Base-by-base conservation (phyloP, 352 stramenopile genomes). In the Pythium brachiatum region DNA sequence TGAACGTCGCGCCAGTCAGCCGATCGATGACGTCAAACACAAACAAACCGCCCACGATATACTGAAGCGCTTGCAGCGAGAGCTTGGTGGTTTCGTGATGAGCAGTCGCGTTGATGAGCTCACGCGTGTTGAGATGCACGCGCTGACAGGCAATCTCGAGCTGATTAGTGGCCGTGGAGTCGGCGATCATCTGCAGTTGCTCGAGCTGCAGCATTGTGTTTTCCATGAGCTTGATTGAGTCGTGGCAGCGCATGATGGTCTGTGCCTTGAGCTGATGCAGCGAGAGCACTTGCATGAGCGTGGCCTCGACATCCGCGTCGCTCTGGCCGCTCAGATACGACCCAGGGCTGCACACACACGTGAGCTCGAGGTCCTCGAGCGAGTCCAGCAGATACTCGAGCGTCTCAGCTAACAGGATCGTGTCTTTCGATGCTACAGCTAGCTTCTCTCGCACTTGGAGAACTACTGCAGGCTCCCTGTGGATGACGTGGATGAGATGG, bases 341-440 rank as follows among this genome's bases (percentile, higher is more conserved):
- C 4, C 58, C 58, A 2, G 21, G 18, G 20, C 55, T 61, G 48
- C 55, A 64, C 29, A 61, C 50, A 77, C 78, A 39, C 88, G 88
- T 69, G 25, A 86, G 62, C 46, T 85, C 63, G 7, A 90, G 72
- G n/a, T 98, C 91, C 34, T 98, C 88, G 7, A 99, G 79, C 23
- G 95, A 98, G 67, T 99, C 97, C 13, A 94, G 74, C 20, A 99
- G 74, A 56, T 98, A 99, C 61, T 95, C 92, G 51, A 99, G 83
- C 20, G 97, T 98, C 79, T 99, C 96, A 31, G 97, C 94, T 16
- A 99, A 77, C 18, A 98, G 57, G 57, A 98, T 98, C 15, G 97
- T 95, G 68, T 99, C 88, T 69, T 96, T 97, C 0, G 92, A 96
- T 7, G 97, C 86, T 0, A 88, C 87, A 6, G 83, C 92, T 15